Base-by-base conservation (phyloP, 495 filamentous ascomycete genomes). In the Aspergillus carlsbadensis region DNA sequence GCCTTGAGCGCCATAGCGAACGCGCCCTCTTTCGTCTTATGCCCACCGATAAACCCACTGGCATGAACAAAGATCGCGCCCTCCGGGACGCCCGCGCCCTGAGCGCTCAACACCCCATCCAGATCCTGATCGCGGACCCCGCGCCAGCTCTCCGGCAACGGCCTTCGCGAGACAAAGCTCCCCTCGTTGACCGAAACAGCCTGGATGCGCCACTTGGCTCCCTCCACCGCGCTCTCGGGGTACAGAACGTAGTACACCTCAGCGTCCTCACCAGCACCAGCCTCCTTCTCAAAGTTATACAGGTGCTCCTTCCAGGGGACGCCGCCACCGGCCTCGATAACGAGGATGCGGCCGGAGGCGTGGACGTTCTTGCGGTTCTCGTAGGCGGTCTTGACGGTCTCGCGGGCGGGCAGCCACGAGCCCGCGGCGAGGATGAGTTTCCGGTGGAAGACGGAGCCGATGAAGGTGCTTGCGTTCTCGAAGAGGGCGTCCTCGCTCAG, bases 251-350 rank as follows among this genome's bases (percentile, higher is more conserved):
- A 98, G 61, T 70, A 71, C 5, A 90, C 83, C 50, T 79, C 76
- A 0, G 71, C 69, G 10, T 70, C 61, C n/a, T 63, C 61, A 14
- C 52, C 58, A 6, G 13, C 22, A 57, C 54, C 49, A 15, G 71
- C 68, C 55, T 85, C 76, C 54, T 81, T 79, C 74, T 98, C 95
- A 22, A 98, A 81, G 36, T 81, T 85, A 73, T 96, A 97, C 14
- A 98, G 79, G 63, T 98, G 94, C 64, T 97, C 93, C 67, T 93
- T 91, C 94, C 94, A 98, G 10, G 94, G 95, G 52, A 90, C 82
- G 36, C 87, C 81, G 51, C 83, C 83, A 10, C 77, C 50, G 86
- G 81, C 26, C 26, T 29, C 26, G 18, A 98, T 76, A 6, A 97
- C 85, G 63, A 98, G 75, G 47, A 98, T 85, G 36, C 87, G 83